Conservation (phyloP, 169 alveolate genomes). For the Pseudocohnilembus persalinus region DNA sequence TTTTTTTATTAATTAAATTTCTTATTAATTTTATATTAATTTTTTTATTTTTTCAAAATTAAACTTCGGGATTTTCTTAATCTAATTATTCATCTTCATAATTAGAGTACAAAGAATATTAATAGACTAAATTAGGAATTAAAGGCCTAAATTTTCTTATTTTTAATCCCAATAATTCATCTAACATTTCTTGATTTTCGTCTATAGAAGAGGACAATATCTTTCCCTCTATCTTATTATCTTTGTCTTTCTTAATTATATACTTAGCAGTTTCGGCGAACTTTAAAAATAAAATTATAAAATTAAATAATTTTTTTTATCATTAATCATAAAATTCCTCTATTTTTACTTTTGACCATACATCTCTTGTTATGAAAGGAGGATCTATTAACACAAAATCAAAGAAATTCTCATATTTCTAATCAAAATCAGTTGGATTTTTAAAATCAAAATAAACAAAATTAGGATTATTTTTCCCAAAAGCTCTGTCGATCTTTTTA, state of each 20-base stretch:
- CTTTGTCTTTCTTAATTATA: constrained; percentile 54
- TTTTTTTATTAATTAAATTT: too few relatives aligned
- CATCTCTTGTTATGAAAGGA: constrained; percentile 85
- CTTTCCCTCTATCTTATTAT: constrained; percentile 21
- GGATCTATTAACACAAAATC: constrained; percentile 84
- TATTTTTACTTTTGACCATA: constrained; percentile 66
- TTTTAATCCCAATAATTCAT: constrained; percentile 57
- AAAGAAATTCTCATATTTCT: constrained; percentile 53
- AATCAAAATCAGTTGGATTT: constrained; percentile 60
- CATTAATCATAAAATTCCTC: not conserved
- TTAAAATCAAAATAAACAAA: constrained; percentile 71
- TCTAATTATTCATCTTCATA: constrained; percentile 66
- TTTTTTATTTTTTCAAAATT: constrained; percentile 21
- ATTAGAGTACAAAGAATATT: constrained; percentile 73
- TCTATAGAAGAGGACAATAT: constrained; percentile 68
- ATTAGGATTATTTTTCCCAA: constrained; percentile 66
- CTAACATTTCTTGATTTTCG: constrained; percentile 74
- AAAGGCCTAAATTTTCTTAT: constrained; percentile 68
- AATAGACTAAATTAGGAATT: constrained; percentile 83
- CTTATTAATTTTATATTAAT: too few relatives aligned
- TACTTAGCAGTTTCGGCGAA: constrained; percentile 65
- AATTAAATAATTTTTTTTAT: not conserved
- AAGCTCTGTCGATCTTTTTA: constrained; percentile 60
- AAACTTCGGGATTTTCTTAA: constrained; percentile 69
- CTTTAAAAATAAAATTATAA: constrained; percentile 7